Conservation (phyloP, 352 stramenopile genomes). For the Blastocystis sp. region DNA sequence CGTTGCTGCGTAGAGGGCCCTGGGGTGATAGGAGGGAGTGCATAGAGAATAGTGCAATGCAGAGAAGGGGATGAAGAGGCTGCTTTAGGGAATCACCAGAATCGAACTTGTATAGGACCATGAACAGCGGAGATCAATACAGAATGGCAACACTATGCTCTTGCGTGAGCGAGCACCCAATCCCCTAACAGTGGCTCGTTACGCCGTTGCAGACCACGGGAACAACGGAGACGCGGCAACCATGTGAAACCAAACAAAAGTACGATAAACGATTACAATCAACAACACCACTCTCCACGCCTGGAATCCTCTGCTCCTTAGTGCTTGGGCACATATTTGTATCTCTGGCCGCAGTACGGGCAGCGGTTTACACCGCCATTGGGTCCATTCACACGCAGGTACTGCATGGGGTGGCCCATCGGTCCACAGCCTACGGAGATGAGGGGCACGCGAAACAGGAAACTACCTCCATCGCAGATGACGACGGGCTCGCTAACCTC, state of each 20-base stretch:
- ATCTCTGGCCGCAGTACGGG: constrained; percentile 69
- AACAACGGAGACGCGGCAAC: too few relatives aligned
- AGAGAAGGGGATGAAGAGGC: too few relatives aligned
- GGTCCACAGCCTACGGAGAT: constrained; percentile 62
- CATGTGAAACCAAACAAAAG: constrained; percentile 27
- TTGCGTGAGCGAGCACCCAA: too few relatives aligned
- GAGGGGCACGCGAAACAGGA: not conserved
- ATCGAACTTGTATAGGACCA: too few relatives aligned
- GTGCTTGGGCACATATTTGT: constrained; percentile 68
- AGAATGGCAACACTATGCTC: too few relatives aligned
- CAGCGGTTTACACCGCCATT: constrained; percentile 63
- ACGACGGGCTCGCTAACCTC: constrained; percentile 67
- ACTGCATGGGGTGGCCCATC: constrained; percentile 69
- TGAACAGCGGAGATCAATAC: too few relatives aligned
- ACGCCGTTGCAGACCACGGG: too few relatives aligned
- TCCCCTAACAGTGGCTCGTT: too few relatives aligned
- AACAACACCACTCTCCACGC: not conserved
- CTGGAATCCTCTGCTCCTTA: not conserved
- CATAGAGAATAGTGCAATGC: too few relatives aligned
- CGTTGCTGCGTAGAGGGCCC: too few relatives aligned
- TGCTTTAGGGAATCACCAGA: too few relatives aligned
- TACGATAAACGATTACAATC: constrained; percentile 61
- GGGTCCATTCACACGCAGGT: constrained; percentile 68
- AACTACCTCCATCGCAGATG: constrained; percentile 69
- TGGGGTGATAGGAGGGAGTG: too few relatives aligned